Base-by-base conservation (phyloP, 1,284 basidiomycete species). In the Malassezia arunalokei region DNA sequence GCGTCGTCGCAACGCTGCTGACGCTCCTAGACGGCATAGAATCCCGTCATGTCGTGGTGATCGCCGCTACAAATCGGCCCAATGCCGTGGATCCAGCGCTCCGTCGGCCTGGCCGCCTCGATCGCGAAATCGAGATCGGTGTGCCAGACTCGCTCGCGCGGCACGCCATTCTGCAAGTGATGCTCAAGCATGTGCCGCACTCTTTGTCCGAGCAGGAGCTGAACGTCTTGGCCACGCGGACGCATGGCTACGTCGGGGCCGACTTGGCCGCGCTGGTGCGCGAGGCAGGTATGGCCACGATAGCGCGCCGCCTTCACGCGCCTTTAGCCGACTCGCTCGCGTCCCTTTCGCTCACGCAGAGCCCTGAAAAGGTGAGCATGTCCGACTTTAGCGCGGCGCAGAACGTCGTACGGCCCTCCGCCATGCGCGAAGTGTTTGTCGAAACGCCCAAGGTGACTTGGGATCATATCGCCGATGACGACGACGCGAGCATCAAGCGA, bases 21-120 rank as follows among this genome's bases (percentile, higher is more conserved):
- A 96, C 94, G 1, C 81, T 95, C 57, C 82, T 99, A 76, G 94
- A 98, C 73, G 94, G 94, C 1, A 85, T 99, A 78, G 32, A 14
- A 9, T 39, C 30, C 24, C 29, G 39, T 15, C 82, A 84, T 52
- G 87, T 98, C 5, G 85, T 98, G 3, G 87, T 99, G 17, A 87
- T 99, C 56, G 94, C 88, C 1, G 94, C 94, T 0, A 98, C 94
- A 1, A 98, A 99, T 74, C 79, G 94, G 32, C 92, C 90, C 3
- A 96, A 98, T 71, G 86, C 90, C 5, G 88, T 99, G 54, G 94
- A 99, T 74, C 92, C 91, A 29, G 94, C 94, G 0, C 76, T 99
- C 39, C 78, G 94, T 45, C 78, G 94, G 31, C 94, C 94, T 3
- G 94, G 94, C 1, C 78, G 94, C 57, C 92, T 99, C 65, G 94